Evolutionary conservation across 169 alveolate genomes (phyloP).

Genomic region (Eimeria maxima): DNA sequence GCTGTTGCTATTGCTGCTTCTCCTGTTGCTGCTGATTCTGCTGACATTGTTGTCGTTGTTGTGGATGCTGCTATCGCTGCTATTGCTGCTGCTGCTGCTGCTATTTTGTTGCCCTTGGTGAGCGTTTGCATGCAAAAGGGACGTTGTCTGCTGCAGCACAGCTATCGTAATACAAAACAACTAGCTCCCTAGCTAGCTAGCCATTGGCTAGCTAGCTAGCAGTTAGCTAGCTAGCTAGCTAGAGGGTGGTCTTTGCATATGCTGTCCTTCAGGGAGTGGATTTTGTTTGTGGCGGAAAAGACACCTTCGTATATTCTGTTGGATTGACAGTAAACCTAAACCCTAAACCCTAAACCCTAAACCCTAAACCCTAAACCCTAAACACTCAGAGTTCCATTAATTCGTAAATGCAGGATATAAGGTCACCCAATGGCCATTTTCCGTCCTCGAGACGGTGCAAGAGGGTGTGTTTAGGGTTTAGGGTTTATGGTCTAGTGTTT

Average conservation of each 20-base stretch:
- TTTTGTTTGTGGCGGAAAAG: slow-evolving; percentile 1
- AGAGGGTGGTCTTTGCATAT: neutral
- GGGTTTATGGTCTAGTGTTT: neutral
- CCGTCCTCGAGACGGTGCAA: neutral
- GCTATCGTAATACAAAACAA: neutral
- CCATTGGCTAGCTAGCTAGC: too few relatives aligned
- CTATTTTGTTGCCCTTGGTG: neutral
- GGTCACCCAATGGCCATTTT: neutral
- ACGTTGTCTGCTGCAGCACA: neutral
- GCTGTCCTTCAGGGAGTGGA: slow-evolving; percentile 31
- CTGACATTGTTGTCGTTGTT: too few relatives aligned
- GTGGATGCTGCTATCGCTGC: neutral
- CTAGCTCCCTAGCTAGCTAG: neutral
- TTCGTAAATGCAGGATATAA: neutral
- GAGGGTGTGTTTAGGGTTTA: neutral
- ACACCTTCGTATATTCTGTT: slow-evolving; percentile 4
- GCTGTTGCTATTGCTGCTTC: too few relatives aligned
- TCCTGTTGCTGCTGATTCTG: too few relatives aligned
- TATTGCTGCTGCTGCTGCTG: slow-evolving; percentile 38
- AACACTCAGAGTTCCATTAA: neutral
- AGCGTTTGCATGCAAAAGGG: neutral
- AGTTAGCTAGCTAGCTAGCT: too few relatives aligned
- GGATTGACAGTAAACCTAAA: neutral
- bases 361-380: neutral
- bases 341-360: slow-evolving; percentile 31